phyloP scores from a whole-genome alignment of 1,139 yeast genomes.

The Blastobotrys petasosporus region DNA sequence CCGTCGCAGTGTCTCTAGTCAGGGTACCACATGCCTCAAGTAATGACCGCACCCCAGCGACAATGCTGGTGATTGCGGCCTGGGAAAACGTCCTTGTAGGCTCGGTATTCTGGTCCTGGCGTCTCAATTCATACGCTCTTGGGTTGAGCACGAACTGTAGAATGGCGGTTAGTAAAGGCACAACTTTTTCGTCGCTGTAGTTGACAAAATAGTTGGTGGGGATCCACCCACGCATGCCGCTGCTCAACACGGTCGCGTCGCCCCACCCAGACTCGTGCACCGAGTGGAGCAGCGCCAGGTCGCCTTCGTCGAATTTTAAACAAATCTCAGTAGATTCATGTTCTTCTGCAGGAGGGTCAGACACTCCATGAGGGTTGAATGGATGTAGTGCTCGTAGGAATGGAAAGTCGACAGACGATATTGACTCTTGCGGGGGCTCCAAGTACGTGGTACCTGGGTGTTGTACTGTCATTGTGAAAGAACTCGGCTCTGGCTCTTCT shows the following conservation, averaged over 20 bases:
- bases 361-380: slow-evolving; percentile 49
- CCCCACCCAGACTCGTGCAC: slow-evolving; percentile 97
- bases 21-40: slow-evolving; percentile 77
- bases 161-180: slow-evolving; percentile 59
- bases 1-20: slow-evolving; percentile 75
- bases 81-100: slow-evolving; percentile 30
- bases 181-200: slow-evolving; percentile 47
- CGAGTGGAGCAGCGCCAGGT: slow-evolving; percentile 80
- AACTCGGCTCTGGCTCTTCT: too few species aligned
- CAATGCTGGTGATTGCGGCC: slow-evolving; percentile 49
- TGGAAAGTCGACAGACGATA: slow-evolving; percentile 29
- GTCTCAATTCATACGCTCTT: slow-evolving; percentile 19
- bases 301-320: slow-evolving; percentile 72
- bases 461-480: too few species aligned
- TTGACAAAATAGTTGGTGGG: slow-evolving; percentile 80
- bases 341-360: slow-evolving; percentile 16
- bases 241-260: slow-evolving; percentile 73
- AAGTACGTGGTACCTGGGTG: not conserved
- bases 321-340: slow-evolving; percentile 68
- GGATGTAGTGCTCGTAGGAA: slow-evolving; percentile 63
- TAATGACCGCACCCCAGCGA: slow-evolving; percentile 78
- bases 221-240: slow-evolving; percentile 87
- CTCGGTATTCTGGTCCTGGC: slow-evolving; percentile 12
- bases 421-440: not conserved
- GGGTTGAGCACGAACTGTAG: slow-evolving; percentile 74